Evolutionary conservation across 2,329 filamentous ascomycete genomes (phyloP).

Genomic region (Penicillium paneum): DNA sequence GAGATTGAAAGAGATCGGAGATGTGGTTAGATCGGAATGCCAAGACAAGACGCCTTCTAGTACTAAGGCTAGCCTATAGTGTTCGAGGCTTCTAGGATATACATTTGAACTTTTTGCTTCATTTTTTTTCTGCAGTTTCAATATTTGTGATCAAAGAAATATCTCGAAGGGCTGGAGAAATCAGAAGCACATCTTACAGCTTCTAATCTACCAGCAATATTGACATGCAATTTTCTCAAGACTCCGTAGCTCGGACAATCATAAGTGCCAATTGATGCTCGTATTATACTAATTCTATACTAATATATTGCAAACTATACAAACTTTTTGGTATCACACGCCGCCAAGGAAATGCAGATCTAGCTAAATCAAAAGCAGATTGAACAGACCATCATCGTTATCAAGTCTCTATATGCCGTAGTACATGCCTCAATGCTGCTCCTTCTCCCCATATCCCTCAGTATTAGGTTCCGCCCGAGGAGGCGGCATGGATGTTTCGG

Average conservation of each 20-base stretch:
- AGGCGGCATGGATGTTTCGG: slow-evolving; percentile 14
- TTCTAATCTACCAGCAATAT: neutral
- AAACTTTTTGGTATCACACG: slow-evolving; percentile 11
- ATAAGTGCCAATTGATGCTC: neutral
- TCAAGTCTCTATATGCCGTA: neutral
- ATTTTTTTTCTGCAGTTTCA: neutral
- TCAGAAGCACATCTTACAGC: neutral
- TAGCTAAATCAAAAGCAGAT: neutral
- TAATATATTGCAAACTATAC: neutral
- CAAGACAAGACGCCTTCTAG: slow-evolving; percentile 2
- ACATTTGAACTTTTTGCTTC: neutral
- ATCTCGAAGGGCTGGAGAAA: neutral
- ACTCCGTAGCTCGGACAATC: neutral
- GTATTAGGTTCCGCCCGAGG: slow-evolving; percentile 7
- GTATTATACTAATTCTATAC: neutral
- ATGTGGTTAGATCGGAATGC: slow-evolving; percentile 3
- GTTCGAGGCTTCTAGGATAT: too few relatives aligned
- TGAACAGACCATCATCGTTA: neutral
- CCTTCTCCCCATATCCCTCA: neutral
- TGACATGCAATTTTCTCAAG: neutral
- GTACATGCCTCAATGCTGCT: neutral
- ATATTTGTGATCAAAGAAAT: neutral
- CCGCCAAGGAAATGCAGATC: slow-evolving; percentile 4
- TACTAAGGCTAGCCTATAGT: neutral
- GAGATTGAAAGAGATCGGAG: neutral